Evolutionary conservation across 345 rosid species (phyloP).

Genomic region (Chamaenerion angustifolium): DNA sequence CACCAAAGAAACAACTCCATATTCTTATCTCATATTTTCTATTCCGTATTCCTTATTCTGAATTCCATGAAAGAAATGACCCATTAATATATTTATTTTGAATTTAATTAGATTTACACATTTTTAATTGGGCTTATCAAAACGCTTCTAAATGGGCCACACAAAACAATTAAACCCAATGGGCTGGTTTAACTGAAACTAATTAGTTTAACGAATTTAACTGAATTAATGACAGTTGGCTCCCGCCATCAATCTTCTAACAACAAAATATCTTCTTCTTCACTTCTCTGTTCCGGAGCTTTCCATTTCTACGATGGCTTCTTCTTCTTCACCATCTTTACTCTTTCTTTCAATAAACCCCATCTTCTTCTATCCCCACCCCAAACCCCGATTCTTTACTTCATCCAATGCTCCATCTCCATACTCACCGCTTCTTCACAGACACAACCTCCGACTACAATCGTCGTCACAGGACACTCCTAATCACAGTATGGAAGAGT

Average conservation of each 20-base stretch:
- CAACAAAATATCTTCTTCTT: constrained; percentile 6
- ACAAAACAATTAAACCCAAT: no score
- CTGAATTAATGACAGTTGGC: not conserved
- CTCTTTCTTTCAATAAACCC: constrained; percentile 2
- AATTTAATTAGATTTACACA: no score
- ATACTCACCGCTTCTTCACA: constrained; percentile 5
- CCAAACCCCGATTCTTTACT: constrained; percentile 5
- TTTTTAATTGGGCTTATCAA: no score
- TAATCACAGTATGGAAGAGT: constrained; percentile 33
- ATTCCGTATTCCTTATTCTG: no score
- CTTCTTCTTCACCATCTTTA: constrained; percentile 3
- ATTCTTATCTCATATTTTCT: no score
- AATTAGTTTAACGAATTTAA: no score
- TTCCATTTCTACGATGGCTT: not conserved
- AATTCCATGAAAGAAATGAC: no score
- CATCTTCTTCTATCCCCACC: constrained; percentile 3
- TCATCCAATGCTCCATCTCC: constrained; percentile 8
- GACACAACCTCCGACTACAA: not conserved
- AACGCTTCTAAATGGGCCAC: no score
- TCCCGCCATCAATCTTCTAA: constrained; percentile 16
- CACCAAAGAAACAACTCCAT: no score
- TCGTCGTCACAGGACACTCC: constrained; percentile 2
- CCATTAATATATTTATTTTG: no score
- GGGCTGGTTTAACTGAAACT: not conserved
- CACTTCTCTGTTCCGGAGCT: not conserved